Base-by-base conservation (phyloP, 441 rosid genomes). In the Bruguiera hainesii region DNA sequence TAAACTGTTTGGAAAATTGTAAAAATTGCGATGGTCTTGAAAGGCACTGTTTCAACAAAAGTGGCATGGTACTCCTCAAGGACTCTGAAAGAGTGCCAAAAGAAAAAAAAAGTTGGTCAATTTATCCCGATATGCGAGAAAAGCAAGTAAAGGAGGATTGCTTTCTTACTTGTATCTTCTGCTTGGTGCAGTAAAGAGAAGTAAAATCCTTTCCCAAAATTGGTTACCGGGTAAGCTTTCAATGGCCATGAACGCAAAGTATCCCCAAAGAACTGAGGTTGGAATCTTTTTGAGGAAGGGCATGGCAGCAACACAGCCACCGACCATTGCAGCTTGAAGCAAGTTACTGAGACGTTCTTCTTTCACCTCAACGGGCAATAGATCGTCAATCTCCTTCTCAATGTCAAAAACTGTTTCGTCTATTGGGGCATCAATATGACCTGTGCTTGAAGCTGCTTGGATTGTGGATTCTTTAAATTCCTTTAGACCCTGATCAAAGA, bases 161-260 rank as follows among this genome's bases (percentile, higher is more conserved):
- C 57, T n/a, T 20, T 19, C 26, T 75, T 90, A 93, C 98, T 89
- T 89, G 87, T 81, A 93, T 80, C 96, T 73, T 73, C 95, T 84
- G 73, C 98, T 87, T 31, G 97, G 97, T 3, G 90, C 89, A 0
- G 97, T 93, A 88, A 93, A 89, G 63, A 90, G 96, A 71, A 93
- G 75, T 33, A 93, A 65, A 78, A 93, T 93, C 75, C 97, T 79
- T 80, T 93, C 97, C 97, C 98, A 90, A 56, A 93, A 93, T 61
- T 90, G 96, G 75, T 93, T 93, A 6, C 98, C 97, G 0, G 96
- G 98, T 64, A 93, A 81, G 75, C 97, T 90, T 76, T 93, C 98
- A 18, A 90, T 90, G 10, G 98, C 97, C 97, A 93, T 93, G 85
- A 85, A 93, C 6, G 98, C 98, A 20, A 93, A 88, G 76, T 90